Percentiles rank a stretch among this genome's conserved stretches.
phyloP scores from a whole-genome alignment of 2,329 filamentous ascomycete species.

The Neoarthrinium moseri region DNA sequence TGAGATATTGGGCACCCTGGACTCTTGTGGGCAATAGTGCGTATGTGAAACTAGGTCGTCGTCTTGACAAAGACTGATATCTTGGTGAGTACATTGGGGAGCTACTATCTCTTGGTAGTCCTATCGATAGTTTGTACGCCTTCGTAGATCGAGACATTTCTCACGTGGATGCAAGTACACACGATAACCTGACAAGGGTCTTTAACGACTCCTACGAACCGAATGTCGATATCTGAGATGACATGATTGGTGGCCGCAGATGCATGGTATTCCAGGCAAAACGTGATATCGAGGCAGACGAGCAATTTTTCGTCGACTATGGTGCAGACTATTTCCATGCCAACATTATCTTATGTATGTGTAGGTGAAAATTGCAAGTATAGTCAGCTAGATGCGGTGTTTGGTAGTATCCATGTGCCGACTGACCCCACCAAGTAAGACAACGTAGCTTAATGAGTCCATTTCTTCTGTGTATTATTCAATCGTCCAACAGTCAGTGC shows the following conservation, averaged over 20 bases:
- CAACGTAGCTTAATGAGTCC: no score
- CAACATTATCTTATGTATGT: neutral
- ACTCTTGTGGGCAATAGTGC: neutral
- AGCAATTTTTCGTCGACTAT: constrained; percentile 2
- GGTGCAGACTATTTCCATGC: neutral
- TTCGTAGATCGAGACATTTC: neutral
- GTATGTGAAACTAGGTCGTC: neutral
- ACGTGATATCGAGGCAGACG: neutral
- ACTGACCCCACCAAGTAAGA: no score
- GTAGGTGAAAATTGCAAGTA: neutral
- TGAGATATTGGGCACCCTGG: neutral
- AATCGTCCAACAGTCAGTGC: no score
- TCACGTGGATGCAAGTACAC: neutral
- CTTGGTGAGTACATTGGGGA: constrained; percentile 1
- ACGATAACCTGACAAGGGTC: neutral
- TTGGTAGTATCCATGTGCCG: no score
- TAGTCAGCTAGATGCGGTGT: neutral
- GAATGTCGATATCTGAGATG: neutral
- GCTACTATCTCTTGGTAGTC: neutral
- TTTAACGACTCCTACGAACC: neutral
- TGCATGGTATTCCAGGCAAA: neutral
- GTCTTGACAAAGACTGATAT: neutral
- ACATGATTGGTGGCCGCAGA: neutral
- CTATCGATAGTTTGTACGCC: neutral
- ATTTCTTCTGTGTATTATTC: no score